Evolutionary conservation across 1,139 yeast genomes (phyloP).

Genomic region (Yamadazyma dushanensis): DNA sequence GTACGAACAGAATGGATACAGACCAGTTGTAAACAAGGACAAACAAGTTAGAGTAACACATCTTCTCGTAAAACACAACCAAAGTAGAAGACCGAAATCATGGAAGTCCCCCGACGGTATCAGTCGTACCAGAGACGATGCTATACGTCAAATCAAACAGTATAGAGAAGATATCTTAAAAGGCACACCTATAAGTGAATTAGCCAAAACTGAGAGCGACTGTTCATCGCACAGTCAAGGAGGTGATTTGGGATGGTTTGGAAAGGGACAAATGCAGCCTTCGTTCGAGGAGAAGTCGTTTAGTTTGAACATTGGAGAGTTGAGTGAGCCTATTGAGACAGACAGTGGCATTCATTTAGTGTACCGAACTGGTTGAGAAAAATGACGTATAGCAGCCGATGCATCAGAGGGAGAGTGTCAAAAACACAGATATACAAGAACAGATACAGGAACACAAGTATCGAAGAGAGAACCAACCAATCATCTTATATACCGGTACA

Average conservation of each 20-base stretch:
- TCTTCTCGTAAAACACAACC: conserved; percentile 76
- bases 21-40: conserved; percentile 56
- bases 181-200: conserved; percentile 68
- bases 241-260: conserved; percentile 91
- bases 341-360: conserved; percentile 91
- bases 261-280: conserved; percentile 93
- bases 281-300: conserved; percentile 88
- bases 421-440: too few relatives aligned
- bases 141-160: conserved; percentile 61
- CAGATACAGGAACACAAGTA: too few relatives aligned
- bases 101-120: conserved; percentile 79
- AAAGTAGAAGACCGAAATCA: conserved; percentile 85
- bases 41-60: conserved; percentile 53
- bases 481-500: too few relatives aligned
- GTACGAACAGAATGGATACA: conserved; percentile 53
- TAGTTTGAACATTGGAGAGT: conserved; percentile 75
- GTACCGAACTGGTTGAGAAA: conserved; percentile 82
- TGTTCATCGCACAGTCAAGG: conserved; percentile 84
- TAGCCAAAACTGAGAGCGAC: conserved; percentile 85
- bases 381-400: too few relatives aligned
- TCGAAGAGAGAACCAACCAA: too few relatives aligned
- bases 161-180: conserved; percentile 61
- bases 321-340: conserved; percentile 81
- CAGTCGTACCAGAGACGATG: conserved; percentile 80
- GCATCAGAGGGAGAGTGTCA: too few relatives aligned